Percentiles rank a stretch among this genome's conserved stretches.
Conservation (phyloP, 2,329 filamentous ascomycete genomes). For the Hymenotorrendiella dingleyae region DNA sequence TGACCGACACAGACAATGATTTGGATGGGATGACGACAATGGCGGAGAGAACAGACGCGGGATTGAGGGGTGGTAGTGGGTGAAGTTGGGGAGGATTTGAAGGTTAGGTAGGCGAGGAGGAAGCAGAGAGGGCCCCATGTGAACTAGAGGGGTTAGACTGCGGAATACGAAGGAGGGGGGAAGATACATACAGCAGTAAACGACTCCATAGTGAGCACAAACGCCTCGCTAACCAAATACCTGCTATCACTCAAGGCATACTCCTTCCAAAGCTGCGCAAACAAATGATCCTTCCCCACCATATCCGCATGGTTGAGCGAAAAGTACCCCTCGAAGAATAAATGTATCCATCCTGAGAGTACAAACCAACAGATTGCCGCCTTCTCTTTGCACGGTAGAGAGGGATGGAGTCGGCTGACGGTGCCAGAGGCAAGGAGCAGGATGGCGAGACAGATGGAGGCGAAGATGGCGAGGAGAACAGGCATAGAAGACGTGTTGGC, state of each 20-base stretch:
- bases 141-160: slow-evolving; percentile 32
- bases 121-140: slow-evolving; percentile 55
- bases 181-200: slow-evolving; percentile 39
- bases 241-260: slow-evolving; percentile 52
- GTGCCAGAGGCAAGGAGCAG: slow-evolving; percentile 50
- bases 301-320: slow-evolving; percentile 39
- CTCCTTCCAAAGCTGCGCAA: slow-evolving; percentile 53
- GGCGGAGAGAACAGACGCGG: too few species aligned
- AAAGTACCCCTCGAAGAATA: slow-evolving; percentile 39
- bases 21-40: slow-evolving; percentile 46
- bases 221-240: slow-evolving; percentile 47
- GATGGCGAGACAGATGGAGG: slow-evolving; percentile 48
- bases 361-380: slow-evolving; percentile 68
- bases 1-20: slow-evolving; percentile 32
- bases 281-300: slow-evolving; percentile 36
- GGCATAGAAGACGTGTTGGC: slow-evolving; percentile 58
- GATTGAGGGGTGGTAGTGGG: too few species aligned
- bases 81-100: too few species aligned
- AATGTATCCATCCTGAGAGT: slow-evolving; percentile 41
- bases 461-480: slow-evolving; percentile 55
- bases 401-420: slow-evolving; percentile 46
- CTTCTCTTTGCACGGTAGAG: slow-evolving; percentile 48
- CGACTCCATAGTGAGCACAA: slow-evolving; percentile 51
- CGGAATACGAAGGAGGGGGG: background rate
- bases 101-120: slow-evolving; percentile 41